These are phyloP conservation scores for Epicoccum sorghinum DNA, from an alignment of 2,329 filamentous ascomycete genomes.

Conservation along the genomic window DNA sequence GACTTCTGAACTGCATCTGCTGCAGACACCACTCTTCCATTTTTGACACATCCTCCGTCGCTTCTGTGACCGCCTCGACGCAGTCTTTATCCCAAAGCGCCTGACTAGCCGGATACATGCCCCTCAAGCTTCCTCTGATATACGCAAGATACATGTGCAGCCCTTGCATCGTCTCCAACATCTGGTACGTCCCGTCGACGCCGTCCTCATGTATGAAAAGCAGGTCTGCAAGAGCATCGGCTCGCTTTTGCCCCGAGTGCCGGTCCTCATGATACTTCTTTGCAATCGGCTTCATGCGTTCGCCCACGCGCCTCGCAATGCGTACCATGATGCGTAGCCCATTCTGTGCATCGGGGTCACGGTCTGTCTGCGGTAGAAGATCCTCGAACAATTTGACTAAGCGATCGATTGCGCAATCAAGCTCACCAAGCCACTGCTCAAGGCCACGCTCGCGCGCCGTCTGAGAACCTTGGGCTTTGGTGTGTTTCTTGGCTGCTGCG, in stretches of 20 bases:
- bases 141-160: constrained; percentile 11
- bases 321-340: constrained; percentile 7
- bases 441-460: constrained; percentile 2
- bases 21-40: constrained; percentile 19
- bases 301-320: background rate
- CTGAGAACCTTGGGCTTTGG: background rate
- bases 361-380: constrained; percentile 2
- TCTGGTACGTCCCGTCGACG: constrained; percentile 7
- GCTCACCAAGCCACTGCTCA: constrained; percentile 8
- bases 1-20: constrained; percentile 13
- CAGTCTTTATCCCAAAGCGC: constrained; percentile 8
- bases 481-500: background rate
- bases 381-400: background rate
- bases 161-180: constrained; percentile 11
- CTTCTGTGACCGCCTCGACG: background rate
- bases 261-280: constrained; percentile 11
- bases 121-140: constrained; percentile 6
- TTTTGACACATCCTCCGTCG: constrained; percentile 2
- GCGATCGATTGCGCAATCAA: constrained; percentile 3
- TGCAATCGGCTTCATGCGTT: constrained; percentile 11
- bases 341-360: constrained; percentile 7
- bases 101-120: constrained; percentile 4
- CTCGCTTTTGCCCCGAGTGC: constrained; percentile 2
- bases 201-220: constrained; percentile 5
- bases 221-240: constrained; percentile 1